Evolutionary conservation across 164 flowering plant species (phyloP).

Genomic region (Buxus sempervirens): DNA sequence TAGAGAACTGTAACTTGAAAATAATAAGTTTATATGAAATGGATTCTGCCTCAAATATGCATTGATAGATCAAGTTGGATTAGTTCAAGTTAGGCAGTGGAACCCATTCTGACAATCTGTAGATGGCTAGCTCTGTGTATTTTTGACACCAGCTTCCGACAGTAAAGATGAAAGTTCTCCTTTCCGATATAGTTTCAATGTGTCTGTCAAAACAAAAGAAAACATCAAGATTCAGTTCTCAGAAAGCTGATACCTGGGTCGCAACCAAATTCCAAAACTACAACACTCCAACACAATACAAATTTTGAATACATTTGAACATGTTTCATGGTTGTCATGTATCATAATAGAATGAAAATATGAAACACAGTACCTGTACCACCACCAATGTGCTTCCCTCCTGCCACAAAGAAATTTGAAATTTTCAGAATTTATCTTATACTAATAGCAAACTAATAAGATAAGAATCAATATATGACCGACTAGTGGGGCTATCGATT

Average conservation of each 20-base stretch:
- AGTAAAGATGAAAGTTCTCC: constrained; percentile 70
- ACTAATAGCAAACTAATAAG: neutral
- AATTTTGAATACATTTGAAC: too few relatives aligned
- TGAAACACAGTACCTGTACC: constrained; percentile 66
- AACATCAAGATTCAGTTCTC: constrained; percentile 9
- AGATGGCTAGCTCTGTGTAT: constrained; percentile 26
- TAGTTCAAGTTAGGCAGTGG: too few relatives aligned
- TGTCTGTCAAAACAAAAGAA: constrained; percentile 48
- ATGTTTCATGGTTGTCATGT: neutral
- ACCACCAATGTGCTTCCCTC: constrained; percentile 87
- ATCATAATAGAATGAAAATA: constrained; percentile 5
- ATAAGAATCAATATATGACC: neutral
- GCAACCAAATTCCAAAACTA: too few relatives aligned
- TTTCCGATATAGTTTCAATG: constrained; percentile 61
- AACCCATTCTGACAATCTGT: too few relatives aligned
- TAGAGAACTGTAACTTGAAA: too few relatives aligned
- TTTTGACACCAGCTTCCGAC: constrained; percentile 46
- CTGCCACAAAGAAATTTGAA: constrained; percentile 34
- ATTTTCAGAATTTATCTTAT: neutral
- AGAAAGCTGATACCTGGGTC: neutral
- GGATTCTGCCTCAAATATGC: too few relatives aligned
- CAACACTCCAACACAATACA: neutral
- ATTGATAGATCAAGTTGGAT: too few relatives aligned
- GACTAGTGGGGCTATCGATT: neutral
- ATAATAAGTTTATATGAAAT: too few relatives aligned